Conservation (phyloP, 73 alveolate species). For the Paramecium sonneborni region DNA sequence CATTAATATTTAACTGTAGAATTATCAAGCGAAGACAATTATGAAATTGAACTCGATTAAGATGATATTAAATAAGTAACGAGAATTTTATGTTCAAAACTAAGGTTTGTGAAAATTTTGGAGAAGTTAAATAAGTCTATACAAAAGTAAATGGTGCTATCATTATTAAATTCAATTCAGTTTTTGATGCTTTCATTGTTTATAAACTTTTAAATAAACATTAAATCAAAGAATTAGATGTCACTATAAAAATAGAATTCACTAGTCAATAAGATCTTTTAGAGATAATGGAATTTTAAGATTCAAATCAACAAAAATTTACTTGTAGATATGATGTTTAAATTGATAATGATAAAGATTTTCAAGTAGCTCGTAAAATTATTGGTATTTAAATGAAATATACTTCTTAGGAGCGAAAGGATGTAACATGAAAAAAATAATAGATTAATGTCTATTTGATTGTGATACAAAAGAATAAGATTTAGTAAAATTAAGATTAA, state of each 20-base stretch:
- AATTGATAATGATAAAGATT: slow-evolving; percentile 96
- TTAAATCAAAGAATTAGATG: slow-evolving; percentile 48
- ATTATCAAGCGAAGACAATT: background rate
- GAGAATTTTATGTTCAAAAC: background rate
- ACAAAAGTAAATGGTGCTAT: slow-evolving; percentile 38
- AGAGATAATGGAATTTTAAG: slow-evolving; percentile 8
- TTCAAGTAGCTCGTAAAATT: slow-evolving; percentile 95
- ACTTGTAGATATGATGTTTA: slow-evolving; percentile 96
- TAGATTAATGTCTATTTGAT: slow-evolving; percentile 84
- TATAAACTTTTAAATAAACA: slow-evolving; percentile 12
- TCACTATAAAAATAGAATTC: slow-evolving; percentile 33
- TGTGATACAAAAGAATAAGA: slow-evolving; percentile 74
- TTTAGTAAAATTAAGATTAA: slow-evolving; percentile 89
- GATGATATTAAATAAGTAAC: slow-evolving; percentile 53
- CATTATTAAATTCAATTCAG: slow-evolving; percentile 20
- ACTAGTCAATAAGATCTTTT: slow-evolving; percentile 15
- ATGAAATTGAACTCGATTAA: slow-evolving; percentile 37
- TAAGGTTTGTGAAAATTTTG: slow-evolving; percentile 55
- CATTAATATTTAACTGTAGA: slow-evolving; percentile 36
- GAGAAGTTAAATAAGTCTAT: slow-evolving; percentile 32
- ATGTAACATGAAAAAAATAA: slow-evolving; percentile 94
- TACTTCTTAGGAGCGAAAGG: slow-evolving; percentile 89
- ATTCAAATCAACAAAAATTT: slow-evolving; percentile 69
- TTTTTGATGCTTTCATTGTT: slow-evolving; percentile 47
- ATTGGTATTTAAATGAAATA: slow-evolving; percentile 50